Base-by-base conservation (phyloP, 2,329 filamentous ascomycete species). In the Xenoacremonium recifei region DNA sequence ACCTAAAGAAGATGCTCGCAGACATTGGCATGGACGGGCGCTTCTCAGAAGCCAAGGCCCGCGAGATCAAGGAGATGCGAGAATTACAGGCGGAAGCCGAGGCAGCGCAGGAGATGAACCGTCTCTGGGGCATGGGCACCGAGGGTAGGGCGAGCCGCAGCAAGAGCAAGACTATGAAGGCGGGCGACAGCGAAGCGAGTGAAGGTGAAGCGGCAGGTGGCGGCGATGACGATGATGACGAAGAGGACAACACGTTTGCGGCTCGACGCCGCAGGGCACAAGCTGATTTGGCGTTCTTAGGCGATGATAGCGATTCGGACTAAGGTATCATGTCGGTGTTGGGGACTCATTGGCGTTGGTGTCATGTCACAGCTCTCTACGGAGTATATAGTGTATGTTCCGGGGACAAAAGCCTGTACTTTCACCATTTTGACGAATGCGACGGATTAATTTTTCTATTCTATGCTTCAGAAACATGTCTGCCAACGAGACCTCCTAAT, bases 11-110 rank as follows among this genome's bases (percentile, higher is more conserved):
- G 10, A 85, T 95, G 84, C 76, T 99, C 19, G 75, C 76, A 23
- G 89, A 95, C 21, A 74, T 82, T 4, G 93, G 92, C 23, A 96
- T 97, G 87, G 83, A 82, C 2, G 92, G 91, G 0, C 82, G 92
- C 13, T 96, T 89, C 66, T 95, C 89, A 1, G 79, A 87, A 55
- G 84, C 89, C 31, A 92, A 87, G 58, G 92, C 92, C 1, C 81
- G 77, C 18, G 83, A 89, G 64, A 96, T 97, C 62, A 93, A 89
- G 62, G 92, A 96, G 67, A 75, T 79, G 58, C 77, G 92, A 39
- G 92, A 99, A 66, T 74, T 99, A 25, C 76, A 81, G 57, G 88
- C 84, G 1, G 92, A 99, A 58, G 71, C 96, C 6, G 88, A 93
- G 58, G 85, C 83, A 11, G 89, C 96, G 13, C 82, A 89, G 62